Base-by-base conservation (phyloP, 1,284 basidiomycete species). In the Boletus mariae region DNA sequence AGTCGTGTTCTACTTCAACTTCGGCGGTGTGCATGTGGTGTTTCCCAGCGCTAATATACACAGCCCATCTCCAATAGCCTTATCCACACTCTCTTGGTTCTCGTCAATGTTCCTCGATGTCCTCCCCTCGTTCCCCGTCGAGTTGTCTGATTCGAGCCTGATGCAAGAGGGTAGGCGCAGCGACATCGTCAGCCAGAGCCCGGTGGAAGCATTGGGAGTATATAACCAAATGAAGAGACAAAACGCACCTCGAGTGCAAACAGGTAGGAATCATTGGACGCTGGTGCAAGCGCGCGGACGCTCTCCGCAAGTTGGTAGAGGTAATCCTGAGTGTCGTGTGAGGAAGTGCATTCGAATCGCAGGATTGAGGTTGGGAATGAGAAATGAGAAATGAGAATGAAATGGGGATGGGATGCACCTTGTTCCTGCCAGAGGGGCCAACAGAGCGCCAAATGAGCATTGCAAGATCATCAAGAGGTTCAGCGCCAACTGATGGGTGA, bases 391-490 rank as follows among this genome's bases (percentile, higher is more conserved):
- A 31, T 5, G 3, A 9, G 20, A n/a, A 9, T 20, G 1, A 0
- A 25, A 29, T 11, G 15, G 1, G 3, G 32, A n/a, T 5, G 34
- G 13, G 9, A 32, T 31, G 8, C 46, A 83, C 88, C 75, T 92
- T 92, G 73, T 95, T 95, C 2, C 73, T 79, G 0, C 93, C 93
- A 0, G 91, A 93, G 0, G 92, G 92, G 0, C 92, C 92, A 0
- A 82, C 76, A 1, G 87, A 87, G 26, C 71, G 71, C 78, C 84
- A 90, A 51, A 95, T 94, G 13, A 75, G 76, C 48, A 79, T 67
- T 0, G 90, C 84, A 8, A 94, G 80, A 7, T 60, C 59, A 50
- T 87, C 82, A 20, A 94, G 72, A 0, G 85, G 82, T 67, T 92
- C 85, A 1, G 87, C 87, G 2, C 90, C 92, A 49, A 92, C 90